A percentile compares a stretch with the other conserved stretches of the same genome.
Evolutionary conservation across 106 monocot species (phyloP).

Genomic region (Triglochin maritima): DNA sequence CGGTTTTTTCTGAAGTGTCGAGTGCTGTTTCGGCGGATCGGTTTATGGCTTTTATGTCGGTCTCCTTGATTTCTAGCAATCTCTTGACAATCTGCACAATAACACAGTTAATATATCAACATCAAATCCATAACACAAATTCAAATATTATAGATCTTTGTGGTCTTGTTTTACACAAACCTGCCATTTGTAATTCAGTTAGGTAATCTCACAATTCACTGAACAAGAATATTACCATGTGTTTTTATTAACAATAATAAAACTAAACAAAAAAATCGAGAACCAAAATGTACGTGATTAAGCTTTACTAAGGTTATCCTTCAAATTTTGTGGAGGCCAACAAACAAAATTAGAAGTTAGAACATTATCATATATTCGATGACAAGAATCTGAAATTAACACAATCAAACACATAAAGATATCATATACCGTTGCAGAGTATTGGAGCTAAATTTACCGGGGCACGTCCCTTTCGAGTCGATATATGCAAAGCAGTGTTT

Average conservation of each 20-base stretch:
- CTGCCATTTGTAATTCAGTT: too few relatives aligned
- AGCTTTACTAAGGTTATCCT: too few relatives aligned
- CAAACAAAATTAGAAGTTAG: too few relatives aligned
- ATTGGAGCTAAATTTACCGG: slow-evolving; percentile 28
- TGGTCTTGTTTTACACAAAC: too few relatives aligned
- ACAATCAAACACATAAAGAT: not conserved
- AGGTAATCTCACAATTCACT: too few relatives aligned
- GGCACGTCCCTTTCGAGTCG: slow-evolving; percentile 60
- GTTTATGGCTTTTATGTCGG: slow-evolving; percentile 48
- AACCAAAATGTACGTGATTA: not conserved
- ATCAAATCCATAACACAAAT: too few relatives aligned
- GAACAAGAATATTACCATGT: not conserved
- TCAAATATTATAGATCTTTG: too few relatives aligned
- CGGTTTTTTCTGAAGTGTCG: slow-evolving; percentile 74
- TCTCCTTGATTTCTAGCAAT: slow-evolving; percentile 39
- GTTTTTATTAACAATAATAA: not conserved
- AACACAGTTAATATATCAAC: not conserved
- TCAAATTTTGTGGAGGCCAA: too few relatives aligned
- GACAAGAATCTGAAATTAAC: not conserved
- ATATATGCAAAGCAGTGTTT: slow-evolving; percentile 74
- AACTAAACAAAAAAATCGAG: not conserved
- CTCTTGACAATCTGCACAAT: slow-evolving; percentile 47
- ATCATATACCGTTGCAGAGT: not conserved
- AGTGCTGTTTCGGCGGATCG: slow-evolving; percentile 69
- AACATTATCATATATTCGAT: not conserved